Percentiles rank a stretch among this genome's conserved stretches.
Conservation (phyloP, 768 basidiomycete species). For the Leccinum sublutescens region DNA sequence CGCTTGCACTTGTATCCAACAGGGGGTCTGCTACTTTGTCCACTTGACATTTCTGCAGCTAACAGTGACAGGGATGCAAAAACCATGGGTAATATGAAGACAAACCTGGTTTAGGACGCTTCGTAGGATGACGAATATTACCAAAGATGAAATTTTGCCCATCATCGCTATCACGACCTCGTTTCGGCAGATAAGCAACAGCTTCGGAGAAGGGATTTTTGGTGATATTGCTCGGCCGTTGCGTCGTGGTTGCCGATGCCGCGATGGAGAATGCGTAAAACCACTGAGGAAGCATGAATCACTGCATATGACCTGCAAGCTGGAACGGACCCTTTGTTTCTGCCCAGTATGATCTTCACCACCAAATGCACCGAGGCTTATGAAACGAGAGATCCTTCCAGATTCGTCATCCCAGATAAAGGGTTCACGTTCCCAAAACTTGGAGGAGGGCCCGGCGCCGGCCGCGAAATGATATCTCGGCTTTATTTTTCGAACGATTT, state of each 20-base stretch:
- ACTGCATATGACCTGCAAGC: constrained; percentile 2
- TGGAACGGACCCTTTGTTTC: constrained; percentile 74
- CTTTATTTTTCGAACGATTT: constrained; percentile 60
- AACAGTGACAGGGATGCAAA: not conserved
- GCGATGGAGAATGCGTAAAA: constrained; percentile 95
- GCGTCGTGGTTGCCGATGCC: constrained; percentile 43
- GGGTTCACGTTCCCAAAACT: constrained; percentile 96
- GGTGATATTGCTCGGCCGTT: constrained; percentile 61
- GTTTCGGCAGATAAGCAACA: constrained; percentile 45
- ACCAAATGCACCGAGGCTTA: constrained; percentile 89
- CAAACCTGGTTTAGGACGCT: constrained; percentile 58
- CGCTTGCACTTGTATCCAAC: constrained; percentile 74
- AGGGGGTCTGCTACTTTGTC: constrained; percentile 57
- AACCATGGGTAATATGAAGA: not conserved
- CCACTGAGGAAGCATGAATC: constrained; percentile 55
- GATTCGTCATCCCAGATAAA: constrained; percentile 78
- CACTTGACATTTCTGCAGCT: constrained; percentile 25
- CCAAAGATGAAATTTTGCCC: constrained; percentile 73
- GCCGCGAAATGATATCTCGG: constrained; percentile 89
- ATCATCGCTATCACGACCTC: constrained; percentile 44
- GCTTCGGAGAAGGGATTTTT: constrained; percentile 64
- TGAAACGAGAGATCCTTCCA: constrained; percentile 66
- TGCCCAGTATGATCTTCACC: constrained; percentile 56
- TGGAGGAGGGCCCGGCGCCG: constrained; percentile 58
- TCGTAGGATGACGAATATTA: constrained; percentile 52